Evolutionary conservation across 2,329 filamentous ascomycete genomes (phyloP), one percentile per base, ranked within the genome.

Genomic region (Akanthomyces muscarius): DNA sequence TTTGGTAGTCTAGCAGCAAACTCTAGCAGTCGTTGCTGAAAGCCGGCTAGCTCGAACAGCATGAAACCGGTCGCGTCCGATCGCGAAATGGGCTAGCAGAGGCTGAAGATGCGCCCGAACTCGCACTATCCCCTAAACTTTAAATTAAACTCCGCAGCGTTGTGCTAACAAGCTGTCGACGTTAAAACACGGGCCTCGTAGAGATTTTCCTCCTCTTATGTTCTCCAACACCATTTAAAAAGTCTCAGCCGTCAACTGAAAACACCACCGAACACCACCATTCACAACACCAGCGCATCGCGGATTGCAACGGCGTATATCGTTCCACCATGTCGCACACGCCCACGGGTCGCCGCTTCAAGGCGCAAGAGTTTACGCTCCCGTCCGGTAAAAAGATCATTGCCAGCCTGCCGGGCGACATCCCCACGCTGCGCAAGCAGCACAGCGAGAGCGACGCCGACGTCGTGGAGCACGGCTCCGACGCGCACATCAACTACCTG

Each of bases 311-410:
- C 38, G 25, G 25, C n/a, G 18, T 28, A n/a, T n/a, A n/a, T 2
- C 16, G 4, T 36, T 1, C 5, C 14, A 42, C 28, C 36, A 62
- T 62, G 59, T 47, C 50, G 28, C 50, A 53, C 8, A 62, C 59
- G 21, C 59, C 59, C 11, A 42, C 36, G 6, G 55, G 55, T 4
- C 58, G 48, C 7, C 59, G 51, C 13, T 53, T 62, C 51, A 36
- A 28, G 50, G 50, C 50, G n/a, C 59, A 80, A 25, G 81, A 86
- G 64, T 83, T 87, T 64, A 69, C 81, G 3, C 78, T 82, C 53
- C 84, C 85, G 0, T 76, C 82, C 69, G 86, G 86, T 30, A 78
- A 78, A 61, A 79, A 80, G 66, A 77, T 87, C 5, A 80, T 87
- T 61, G 81, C 87, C 58, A 83, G 83, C 7, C 73, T 80, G 1